A percentile compares a stretch with the other conserved stretches of the same genome.
Conservation (phyloP, 768 basidiomycete species). For the Termitomyces sp. region DNA sequence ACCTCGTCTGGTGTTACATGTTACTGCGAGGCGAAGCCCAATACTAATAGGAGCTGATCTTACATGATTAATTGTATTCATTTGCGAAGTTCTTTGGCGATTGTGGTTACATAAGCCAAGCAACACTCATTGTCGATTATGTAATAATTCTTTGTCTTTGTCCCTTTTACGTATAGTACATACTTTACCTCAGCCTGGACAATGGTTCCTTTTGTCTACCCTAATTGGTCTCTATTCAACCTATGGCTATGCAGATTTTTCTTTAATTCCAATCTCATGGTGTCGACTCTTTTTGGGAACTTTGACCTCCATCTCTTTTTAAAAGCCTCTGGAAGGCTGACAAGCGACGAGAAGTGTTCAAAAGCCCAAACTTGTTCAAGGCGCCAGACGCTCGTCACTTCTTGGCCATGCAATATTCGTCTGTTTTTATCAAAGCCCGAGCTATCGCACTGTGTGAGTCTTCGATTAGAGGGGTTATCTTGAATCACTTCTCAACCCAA, state of each 20-base stretch:
- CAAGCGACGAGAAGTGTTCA: neutral
- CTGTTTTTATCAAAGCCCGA: slow-evolving; percentile 19
- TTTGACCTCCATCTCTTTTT: neutral
- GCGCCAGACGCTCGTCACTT: neutral
- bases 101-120: too few species aligned
- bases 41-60: too few species aligned
- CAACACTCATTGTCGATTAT: too few species aligned
- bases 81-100: too few species aligned
- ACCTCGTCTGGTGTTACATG: too few species aligned
- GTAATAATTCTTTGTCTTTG: too few species aligned
- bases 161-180: too few species aligned
- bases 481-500: neutral
- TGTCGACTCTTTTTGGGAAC: too few species aligned
- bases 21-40: too few species aligned
- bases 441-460: slow-evolving; percentile 20
- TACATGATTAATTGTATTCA: too few species aligned
- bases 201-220: neutral
- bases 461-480: too few species aligned
- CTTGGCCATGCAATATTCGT: slow-evolving; percentile 11
- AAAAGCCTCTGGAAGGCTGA: slow-evolving; percentile 10
- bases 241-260: neutral
- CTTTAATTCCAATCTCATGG: neutral
- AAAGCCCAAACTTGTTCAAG: neutral
- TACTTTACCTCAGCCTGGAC: too few species aligned
- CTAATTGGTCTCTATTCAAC: neutral